Percentiles rank a stretch among this genome's conserved stretches.
These are phyloP conservation scores for Deakozyma indianensis DNA, from an alignment of 805 yeast genomes.

Conservation along the genomic window DNA sequence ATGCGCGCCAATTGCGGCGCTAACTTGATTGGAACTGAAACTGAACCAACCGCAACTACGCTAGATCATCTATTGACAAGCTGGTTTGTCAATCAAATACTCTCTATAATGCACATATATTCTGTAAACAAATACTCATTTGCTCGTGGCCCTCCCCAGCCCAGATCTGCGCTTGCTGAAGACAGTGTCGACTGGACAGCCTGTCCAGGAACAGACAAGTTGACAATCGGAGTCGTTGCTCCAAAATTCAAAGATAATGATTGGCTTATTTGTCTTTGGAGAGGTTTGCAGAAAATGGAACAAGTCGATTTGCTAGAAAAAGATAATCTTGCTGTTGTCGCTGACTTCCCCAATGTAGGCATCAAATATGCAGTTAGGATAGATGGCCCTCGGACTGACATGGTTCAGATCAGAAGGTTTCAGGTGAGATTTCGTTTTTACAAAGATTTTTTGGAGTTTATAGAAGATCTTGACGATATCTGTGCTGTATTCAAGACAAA, in stretches of 20 bases:
- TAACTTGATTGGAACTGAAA: too few species aligned
- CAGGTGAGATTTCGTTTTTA: constrained; percentile 1
- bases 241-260: background rate
- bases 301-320: background rate
- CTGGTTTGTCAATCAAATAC: too few species aligned
- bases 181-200: background rate
- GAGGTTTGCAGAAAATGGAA: background rate
- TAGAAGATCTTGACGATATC: background rate
- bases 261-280: background rate
- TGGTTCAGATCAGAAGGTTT: background rate
- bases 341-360: constrained; percentile 5
- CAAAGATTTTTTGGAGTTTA: background rate
- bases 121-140: background rate
- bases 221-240: background rate
- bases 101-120: too few species aligned
- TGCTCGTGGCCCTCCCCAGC: background rate
- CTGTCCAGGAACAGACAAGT: background rate
- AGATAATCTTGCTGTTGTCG: constrained; percentile 2
- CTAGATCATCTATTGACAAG: too few species aligned
- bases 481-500: background rate
- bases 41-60: too few species aligned
- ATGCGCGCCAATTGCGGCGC: too few species aligned
- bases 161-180: background rate
- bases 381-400: background rate
- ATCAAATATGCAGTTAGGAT: constrained; percentile 1